Base-by-base conservation (phyloP, 805 yeast genomes). In the Maudiozyma serrabonitensis region DNA sequence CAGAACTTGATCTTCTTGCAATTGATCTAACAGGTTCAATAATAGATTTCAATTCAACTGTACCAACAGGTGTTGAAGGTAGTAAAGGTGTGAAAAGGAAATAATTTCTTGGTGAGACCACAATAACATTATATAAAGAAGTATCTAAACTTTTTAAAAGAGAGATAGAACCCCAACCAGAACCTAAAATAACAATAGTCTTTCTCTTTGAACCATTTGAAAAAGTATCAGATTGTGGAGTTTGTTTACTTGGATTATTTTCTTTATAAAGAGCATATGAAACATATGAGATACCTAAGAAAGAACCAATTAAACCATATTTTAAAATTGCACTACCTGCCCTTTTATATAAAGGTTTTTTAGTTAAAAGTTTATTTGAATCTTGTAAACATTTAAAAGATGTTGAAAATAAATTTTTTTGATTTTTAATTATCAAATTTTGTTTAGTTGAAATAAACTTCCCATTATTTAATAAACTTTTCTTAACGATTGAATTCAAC, bases 81-180 rank as follows among this genome's bases (percentile, higher is more conserved):
- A 90, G 75, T 65, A 90, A 74, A n/a, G 98, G 97, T 50, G 98
- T 90, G 76, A 91, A 90, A 60, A 90, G 75, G 72, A 90, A 89
- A 75, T 87, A 91, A 75, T 90, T 91, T 73, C 97, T 81, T 54
- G 98, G 97, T 41, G 96, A 87, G 44, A 90, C 85, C 50, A 90
- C 81, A 46, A 88, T 81, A 46, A 90, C 96, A 64, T 91, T 87
- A 72, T 88, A 90, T 67, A 83, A 74, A 45, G 90, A 74, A 41
- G 96, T 84, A 67, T 90, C 96, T 66, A 90, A 73, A 63, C 81
- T 79, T 72, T 87, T 87, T 69, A 90, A 75, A 53, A 89, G 71
- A 6, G 96, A 82, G 48, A 90, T 83, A 12, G 95, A 79, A 52
- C 96, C 97, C 98, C 98, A 90, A 48, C 97, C 98, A 21, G 95